Evolutionary conservation across 345 rosid species (phyloP).

Genomic region (Euphorbia tirucalli): DNA sequence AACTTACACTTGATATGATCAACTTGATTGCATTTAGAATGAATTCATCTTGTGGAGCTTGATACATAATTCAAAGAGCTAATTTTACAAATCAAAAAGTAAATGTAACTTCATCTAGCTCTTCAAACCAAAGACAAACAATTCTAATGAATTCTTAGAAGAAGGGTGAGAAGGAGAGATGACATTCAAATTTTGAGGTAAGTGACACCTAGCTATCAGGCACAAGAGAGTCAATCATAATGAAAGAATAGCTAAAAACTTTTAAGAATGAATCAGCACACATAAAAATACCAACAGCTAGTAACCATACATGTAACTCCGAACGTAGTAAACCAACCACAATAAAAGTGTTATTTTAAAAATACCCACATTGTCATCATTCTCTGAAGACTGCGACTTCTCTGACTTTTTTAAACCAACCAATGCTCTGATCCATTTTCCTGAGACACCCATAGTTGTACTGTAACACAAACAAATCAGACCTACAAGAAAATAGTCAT

Average conservation of each 20-base stretch:
- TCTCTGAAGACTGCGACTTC: slow-evolving; percentile 66
- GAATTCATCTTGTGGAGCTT: neutral
- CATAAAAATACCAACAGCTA: neutral
- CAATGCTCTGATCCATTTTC: slow-evolving; percentile 92
- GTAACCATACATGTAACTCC: neutral
- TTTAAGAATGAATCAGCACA: neutral
- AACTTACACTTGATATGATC: neutral
- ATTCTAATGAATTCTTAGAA: neutral
- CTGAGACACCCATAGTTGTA: slow-evolving; percentile 77
- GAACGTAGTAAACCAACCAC: neutral
- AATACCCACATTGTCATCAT: slow-evolving; percentile 58
- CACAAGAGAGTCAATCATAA: neutral
- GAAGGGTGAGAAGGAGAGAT: neutral
- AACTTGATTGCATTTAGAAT: neutral
- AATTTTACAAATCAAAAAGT: neutral
- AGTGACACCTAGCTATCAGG: neutral
- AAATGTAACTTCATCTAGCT: neutral
- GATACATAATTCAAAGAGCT: neutral
- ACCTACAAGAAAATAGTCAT: slow-evolving; percentile 32
- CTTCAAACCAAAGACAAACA: neutral
- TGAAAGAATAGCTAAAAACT: neutral
- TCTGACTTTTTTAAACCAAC: slow-evolving; percentile 79
- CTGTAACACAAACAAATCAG: slow-evolving; percentile 20
- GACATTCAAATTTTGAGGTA: neutral
- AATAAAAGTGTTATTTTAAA: neutral